Evolutionary conservation across 768 basidiomycete species (phyloP).

Genomic region (Holtermannia corniformis): DNA sequence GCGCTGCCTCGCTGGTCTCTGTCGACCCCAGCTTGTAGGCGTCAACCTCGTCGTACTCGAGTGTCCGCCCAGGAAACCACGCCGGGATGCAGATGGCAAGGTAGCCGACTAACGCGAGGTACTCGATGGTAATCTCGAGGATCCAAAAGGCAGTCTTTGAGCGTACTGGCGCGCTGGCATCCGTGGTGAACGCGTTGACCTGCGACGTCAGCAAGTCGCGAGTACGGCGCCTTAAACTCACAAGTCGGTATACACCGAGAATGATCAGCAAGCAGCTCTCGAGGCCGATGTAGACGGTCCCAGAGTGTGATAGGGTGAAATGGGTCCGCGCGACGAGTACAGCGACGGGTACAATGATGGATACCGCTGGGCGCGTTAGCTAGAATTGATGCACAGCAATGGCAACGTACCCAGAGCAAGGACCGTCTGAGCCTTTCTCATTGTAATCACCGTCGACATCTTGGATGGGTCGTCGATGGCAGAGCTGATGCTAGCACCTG

Average conservation of each 20-base stretch:
- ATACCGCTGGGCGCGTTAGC: background rate
- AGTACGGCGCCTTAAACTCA: too few relatives aligned
- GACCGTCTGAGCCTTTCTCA: conserved; percentile 7
- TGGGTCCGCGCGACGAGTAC: conserved; percentile 2
- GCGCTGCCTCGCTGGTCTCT: too few relatives aligned
- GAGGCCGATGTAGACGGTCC: conserved; percentile 6
- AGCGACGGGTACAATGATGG: conserved; percentile 1
- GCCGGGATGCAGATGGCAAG: too few relatives aligned
- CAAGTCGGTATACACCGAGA: conserved; percentile 10
- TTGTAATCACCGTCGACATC: conserved; percentile 6
- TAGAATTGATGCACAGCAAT: background rate
- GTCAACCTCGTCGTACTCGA: too few relatives aligned
- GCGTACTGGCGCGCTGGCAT: conserved; percentile 1
- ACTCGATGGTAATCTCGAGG: conserved; percentile 13
- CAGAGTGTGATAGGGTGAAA: conserved; percentile 4
- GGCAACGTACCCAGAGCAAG: conserved; percentile 12
- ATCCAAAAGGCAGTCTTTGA: conserved; percentile 9
- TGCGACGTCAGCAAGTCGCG: too few relatives aligned
- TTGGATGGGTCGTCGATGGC: conserved; percentile 3
- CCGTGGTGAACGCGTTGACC: background rate
- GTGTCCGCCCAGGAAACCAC: too few relatives aligned
- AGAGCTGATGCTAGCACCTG: conserved; percentile 1
- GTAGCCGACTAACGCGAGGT: too few relatives aligned
- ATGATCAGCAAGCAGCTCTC: conserved; percentile 1
- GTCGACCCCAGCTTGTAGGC: too few relatives aligned